Percentiles rank a stretch among this genome's conserved stretches.
phyloP scores from a whole-genome alignment of 179 eudicot species.

The Amaranthus tricolor region DNA sequence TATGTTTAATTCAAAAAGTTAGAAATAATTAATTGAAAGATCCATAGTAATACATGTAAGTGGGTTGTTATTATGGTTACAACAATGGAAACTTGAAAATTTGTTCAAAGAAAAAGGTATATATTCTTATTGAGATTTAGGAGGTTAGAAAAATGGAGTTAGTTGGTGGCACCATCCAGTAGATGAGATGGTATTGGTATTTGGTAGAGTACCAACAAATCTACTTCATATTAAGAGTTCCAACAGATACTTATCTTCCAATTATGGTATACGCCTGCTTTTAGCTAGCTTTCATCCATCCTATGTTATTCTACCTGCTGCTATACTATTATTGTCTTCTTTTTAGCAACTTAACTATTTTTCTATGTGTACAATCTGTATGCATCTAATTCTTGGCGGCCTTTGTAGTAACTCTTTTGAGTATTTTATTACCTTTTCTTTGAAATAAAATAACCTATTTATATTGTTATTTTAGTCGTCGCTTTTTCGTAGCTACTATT shows the following conservation, averaged over 20 bases:
- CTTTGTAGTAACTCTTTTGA: no score
- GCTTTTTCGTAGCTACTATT: no score
- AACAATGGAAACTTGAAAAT: background rate
- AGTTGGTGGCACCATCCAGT: conserved; percentile 5
- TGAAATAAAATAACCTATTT: no score
- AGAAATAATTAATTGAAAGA: no score
- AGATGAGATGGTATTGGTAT: no score
- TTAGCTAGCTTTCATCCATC: background rate
- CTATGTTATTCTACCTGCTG: background rate
- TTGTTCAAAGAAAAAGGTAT: background rate
- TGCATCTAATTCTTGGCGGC: no score
- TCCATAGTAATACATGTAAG: no score
- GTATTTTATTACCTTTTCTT: no score
- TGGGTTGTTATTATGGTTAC: background rate
- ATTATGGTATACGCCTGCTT: conserved; percentile 15
- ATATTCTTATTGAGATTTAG: background rate
- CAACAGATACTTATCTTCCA: conserved; percentile 24
- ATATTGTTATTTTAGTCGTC: no score
- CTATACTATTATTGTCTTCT: background rate
- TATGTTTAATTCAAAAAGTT: no score
- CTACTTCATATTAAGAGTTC: background rate
- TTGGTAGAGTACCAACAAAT: background rate
- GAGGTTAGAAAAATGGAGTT: conserved; percentile 10
- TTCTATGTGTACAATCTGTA: no score
- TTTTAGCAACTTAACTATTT: no score